Base-by-base conservation (phyloP, 2,329 filamentous ascomycete species). In the Fusarium setosum region DNA sequence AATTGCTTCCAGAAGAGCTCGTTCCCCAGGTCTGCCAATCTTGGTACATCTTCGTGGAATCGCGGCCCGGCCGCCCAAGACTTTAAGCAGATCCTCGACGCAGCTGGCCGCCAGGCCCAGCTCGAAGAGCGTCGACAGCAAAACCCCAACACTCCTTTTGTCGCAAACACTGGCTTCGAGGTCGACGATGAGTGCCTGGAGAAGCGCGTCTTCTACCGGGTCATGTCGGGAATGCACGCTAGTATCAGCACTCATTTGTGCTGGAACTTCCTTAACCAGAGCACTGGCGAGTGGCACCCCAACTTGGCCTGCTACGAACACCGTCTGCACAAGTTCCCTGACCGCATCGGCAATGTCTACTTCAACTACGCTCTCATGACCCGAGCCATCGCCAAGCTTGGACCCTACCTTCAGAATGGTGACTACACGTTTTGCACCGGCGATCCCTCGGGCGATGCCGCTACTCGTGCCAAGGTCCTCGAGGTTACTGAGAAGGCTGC, bases 351-450 rank as follows among this genome's bases (percentile, higher is more conserved):
- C 69, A 99, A 99, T 78, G 85, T 99, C 48, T 99, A 99, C 83
- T 99, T 99, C 83, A 98, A 99, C 86, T 99, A 97, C 75, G 96
- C 96, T 1, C 86, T 99, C n/a, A 85, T 99, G 37, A 91, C 95
- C 23, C 92, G 96, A 48, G 96, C 96, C 12, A 87, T 98, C 37
- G 92, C 93, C 52, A 99, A 99, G 80, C 86, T 98, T 9, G 92
- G 91, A 12, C 92, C 92, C 21, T 90, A 94, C 70, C 85, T 98
- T 10, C 83, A 90, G 65, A 73, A 71, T 5, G 65, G 80, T 26
- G 83, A 87, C 63, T 98, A 98, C 81, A 96, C 92, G 0, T 99
- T 97, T 78, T 99, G 96, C 79, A 91, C 91, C 5, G 94, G 93
- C 62, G 96, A 99, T 73, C 84, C 88, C 1, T 84, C 84, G 3